These are phyloP conservation scores for Penicillium sp. DNA, from an alignment of 2,329 filamentous ascomycete species.

Conservation along the genomic window DNA sequence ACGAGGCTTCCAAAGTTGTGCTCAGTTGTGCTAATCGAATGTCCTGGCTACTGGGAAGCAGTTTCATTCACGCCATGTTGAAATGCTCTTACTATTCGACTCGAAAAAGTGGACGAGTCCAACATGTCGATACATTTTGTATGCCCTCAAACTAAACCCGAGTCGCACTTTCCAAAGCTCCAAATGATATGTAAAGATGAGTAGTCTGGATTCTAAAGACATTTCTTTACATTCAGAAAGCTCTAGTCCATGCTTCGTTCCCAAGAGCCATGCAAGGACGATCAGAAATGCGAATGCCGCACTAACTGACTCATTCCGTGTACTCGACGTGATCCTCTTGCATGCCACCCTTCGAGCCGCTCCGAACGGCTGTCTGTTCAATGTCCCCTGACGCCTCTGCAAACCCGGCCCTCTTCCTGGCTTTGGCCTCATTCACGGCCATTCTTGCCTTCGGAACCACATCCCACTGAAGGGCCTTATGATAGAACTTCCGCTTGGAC, in stretches of 20 bases:
- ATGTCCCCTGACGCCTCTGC: conserved; percentile 5
- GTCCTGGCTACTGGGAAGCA: not conserved
- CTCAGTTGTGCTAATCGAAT: not conserved
- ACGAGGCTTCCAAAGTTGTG: not conserved
- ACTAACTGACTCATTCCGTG: not conserved
- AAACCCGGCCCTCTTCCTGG: conserved; percentile 4
- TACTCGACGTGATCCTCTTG: conserved; percentile 3
- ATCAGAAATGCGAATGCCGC: not conserved
- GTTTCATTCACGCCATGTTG: not conserved
- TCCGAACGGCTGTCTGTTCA: not conserved
- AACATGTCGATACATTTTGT: not conserved
- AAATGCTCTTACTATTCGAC: not conserved
- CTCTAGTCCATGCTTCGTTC: not conserved
- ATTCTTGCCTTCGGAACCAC: conserved; percentile 11
- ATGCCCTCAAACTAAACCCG: not conserved
- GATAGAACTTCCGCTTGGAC: conserved; percentile 9
- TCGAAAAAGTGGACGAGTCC: not conserved
- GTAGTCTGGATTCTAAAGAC: not conserved
- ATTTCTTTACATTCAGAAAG: not conserved
- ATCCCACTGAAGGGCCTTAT: conserved; percentile 11
- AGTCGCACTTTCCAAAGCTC: not conserved
- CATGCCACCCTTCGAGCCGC: not conserved
- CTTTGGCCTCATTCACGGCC: conserved; percentile 14
- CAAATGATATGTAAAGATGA: not conserved
- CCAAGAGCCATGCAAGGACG: not conserved